These are phyloP conservation scores for Cymodocea nodosa DNA, from an alignment of 116 monocot genomes.

Conservation along the genomic window DNA sequence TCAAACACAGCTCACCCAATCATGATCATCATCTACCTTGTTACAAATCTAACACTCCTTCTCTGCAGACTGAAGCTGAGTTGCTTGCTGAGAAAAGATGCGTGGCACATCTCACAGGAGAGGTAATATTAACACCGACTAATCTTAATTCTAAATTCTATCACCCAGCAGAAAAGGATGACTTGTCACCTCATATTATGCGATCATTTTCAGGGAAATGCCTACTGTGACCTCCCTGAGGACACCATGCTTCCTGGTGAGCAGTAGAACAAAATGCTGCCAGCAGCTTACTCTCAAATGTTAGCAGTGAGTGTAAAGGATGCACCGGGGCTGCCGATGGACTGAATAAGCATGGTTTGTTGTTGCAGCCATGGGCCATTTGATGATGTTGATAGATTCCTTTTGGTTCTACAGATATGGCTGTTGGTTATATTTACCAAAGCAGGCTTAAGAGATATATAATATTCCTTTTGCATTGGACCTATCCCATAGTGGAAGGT, in stretches of 20 bases:
- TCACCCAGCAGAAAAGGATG: too few relatives aligned
- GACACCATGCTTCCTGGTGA: slow-evolving; percentile 99
- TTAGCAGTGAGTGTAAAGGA: too few relatives aligned
- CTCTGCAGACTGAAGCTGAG: slow-evolving; percentile 76
- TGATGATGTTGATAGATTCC: background rate
- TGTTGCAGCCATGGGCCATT: background rate
- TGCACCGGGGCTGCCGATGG: background rate
- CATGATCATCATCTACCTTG: background rate
- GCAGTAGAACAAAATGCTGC: slow-evolving; percentile 23
- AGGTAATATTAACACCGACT: slow-evolving; percentile 35
- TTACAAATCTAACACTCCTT: background rate
- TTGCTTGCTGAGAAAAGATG: slow-evolving; percentile 98
- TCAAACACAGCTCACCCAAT: background rate
- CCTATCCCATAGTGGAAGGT: background rate
- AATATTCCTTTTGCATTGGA: background rate
- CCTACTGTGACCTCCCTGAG: slow-evolving; percentile 90
- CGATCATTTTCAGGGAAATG: slow-evolving; percentile 54
- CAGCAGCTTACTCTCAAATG: background rate
- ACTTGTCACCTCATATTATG: too few relatives aligned
- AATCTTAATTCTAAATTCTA: background rate
- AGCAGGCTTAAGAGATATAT: background rate
- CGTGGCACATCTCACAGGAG: slow-evolving; percentile 97
- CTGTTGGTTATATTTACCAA: background rate
- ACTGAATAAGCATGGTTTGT: too few relatives aligned
- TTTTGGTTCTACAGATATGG: background rate